Conservation (phyloP, 2,329 filamentous ascomycete species). For the Colletotrichum zoysiae region DNA sequence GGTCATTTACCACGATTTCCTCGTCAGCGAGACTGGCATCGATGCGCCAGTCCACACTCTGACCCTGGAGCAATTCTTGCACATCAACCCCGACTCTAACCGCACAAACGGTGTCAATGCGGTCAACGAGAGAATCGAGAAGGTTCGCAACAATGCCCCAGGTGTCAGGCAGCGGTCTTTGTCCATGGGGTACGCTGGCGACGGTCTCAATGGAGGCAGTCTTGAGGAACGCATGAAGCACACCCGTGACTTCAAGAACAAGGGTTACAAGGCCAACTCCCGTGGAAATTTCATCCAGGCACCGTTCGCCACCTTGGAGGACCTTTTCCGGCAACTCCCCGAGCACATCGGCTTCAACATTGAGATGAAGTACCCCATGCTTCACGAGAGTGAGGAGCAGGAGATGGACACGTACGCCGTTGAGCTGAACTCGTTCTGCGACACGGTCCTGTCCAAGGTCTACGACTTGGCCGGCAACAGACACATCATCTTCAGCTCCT, state of each 20-base stretch:
- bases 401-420: slow-evolving; percentile 98
- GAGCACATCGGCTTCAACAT: slow-evolving; percentile 94
- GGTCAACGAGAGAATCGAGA: slow-evolving; percentile 47
- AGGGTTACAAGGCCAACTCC: slow-evolving; percentile 96
- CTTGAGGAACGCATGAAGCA: slow-evolving; percentile 93
- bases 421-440: slow-evolving; percentile 95
- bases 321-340: slow-evolving; percentile 89
- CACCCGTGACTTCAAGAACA: slow-evolving; percentile 92
- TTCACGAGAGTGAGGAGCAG: slow-evolving; percentile 93
- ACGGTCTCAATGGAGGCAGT: slow-evolving; percentile 49
- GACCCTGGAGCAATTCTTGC: slow-evolving; percentile 94
- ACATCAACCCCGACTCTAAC: slow-evolving; percentile 74
- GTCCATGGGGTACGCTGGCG: slow-evolving; percentile 66
- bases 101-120: slow-evolving; percentile 43
- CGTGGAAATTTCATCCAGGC: slow-evolving; percentile 96
- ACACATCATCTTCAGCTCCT: slow-evolving; percentile 97
- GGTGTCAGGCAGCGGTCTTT: slow-evolving; percentile 62
- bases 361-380: slow-evolving; percentile 99
- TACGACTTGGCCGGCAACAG: slow-evolving; percentile 85
- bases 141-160: slow-evolving; percentile 48
- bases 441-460: slow-evolving; percentile 89
- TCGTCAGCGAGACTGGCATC: slow-evolving; percentile 97
- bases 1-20: slow-evolving; percentile 98
- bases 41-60: slow-evolving; percentile 96
- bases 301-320: slow-evolving; percentile 94